phyloP scores from a whole-genome alignment of 2,329 filamentous ascomycete species.

The Bisporella sp. region DNA sequence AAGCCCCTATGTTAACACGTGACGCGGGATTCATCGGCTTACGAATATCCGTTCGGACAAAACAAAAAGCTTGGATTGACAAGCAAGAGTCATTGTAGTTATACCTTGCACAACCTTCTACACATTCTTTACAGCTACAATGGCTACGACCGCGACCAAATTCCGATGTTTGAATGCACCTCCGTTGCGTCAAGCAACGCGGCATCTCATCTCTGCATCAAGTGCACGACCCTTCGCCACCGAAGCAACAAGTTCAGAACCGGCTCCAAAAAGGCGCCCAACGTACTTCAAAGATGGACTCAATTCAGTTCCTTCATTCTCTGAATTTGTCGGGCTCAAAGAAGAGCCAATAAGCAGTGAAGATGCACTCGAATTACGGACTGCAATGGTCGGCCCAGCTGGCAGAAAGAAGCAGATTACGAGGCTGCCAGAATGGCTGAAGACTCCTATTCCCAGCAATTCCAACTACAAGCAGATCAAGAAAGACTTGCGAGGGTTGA shows the following conservation, averaged over 20 bases:
- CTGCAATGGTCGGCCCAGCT: slow-evolving; percentile 56
- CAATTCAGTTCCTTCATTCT: slow-evolving; percentile 45
- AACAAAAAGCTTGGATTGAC: no score
- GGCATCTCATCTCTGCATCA: slow-evolving; percentile 12
- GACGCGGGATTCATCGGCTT: no score
- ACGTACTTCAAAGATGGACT: slow-evolving; percentile 29
- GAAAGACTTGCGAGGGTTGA: slow-evolving; percentile 80
- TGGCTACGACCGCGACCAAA: slow-evolving; percentile 21
- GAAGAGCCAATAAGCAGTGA: slow-evolving; percentile 37
- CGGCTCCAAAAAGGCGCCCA: slow-evolving; percentile 21
- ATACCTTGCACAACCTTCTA: no score
- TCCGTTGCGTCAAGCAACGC: slow-evolving; percentile 18
- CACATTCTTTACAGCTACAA: slow-evolving; percentile 2
- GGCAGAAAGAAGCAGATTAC: slow-evolving; percentile 59
- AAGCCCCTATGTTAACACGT: no score
- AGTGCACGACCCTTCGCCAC: slow-evolving; percentile 21
- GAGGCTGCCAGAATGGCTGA: slow-evolving; percentile 86
- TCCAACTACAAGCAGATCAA: slow-evolving; percentile 91
- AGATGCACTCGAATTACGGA: slow-evolving; percentile 53
- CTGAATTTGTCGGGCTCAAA: slow-evolving; percentile 46
- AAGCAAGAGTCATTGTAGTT: no score
- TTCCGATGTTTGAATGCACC: slow-evolving; percentile 24
- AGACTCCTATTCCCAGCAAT: slow-evolving; percentile 85
- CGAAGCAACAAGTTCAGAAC: slow-evolving; percentile 17
- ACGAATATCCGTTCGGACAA: no score